Conservation (phyloP, 768 basidiomycete genomes). For the Suillus sp. region DNA sequence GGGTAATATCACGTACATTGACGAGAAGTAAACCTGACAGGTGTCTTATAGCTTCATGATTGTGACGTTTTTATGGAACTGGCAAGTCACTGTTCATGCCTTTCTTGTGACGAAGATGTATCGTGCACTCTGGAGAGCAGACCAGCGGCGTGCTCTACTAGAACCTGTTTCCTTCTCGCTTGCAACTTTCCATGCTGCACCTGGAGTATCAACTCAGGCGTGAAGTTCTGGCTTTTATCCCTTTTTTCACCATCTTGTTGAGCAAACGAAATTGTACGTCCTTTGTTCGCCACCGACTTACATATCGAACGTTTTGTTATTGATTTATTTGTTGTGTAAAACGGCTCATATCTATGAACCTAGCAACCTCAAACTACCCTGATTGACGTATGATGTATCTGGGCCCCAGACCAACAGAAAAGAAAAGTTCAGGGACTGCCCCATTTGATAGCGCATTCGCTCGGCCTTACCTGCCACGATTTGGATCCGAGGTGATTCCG, state of each 20-base stretch:
- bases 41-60: constrained; percentile 6
- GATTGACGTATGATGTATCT: not conserved
- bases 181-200: not conserved
- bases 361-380: not conserved
- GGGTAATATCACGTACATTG: not conserved
- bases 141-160: not conserved
- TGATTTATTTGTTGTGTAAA: not conserved
- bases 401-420: not conserved
- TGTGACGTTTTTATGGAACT: constrained; percentile 7
- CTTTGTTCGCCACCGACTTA: not conserved
- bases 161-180: constrained; percentile 4
- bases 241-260: not conserved
- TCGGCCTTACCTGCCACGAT: not conserved
- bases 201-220: not conserved
- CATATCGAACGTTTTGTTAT: not conserved
- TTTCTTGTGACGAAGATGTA: constrained; percentile 8
- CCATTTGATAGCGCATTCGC: not conserved
- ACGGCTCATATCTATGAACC: not conserved
- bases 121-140: constrained; percentile 5
- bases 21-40: not conserved
- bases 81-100: constrained; percentile 7
- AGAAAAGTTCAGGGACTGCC: not conserved
- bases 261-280: not conserved
- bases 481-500: not conserved
- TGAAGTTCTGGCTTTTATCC: not conserved